Conservation (phyloP, 306 rosid species). For the Cucurbita ficifolia region DNA sequence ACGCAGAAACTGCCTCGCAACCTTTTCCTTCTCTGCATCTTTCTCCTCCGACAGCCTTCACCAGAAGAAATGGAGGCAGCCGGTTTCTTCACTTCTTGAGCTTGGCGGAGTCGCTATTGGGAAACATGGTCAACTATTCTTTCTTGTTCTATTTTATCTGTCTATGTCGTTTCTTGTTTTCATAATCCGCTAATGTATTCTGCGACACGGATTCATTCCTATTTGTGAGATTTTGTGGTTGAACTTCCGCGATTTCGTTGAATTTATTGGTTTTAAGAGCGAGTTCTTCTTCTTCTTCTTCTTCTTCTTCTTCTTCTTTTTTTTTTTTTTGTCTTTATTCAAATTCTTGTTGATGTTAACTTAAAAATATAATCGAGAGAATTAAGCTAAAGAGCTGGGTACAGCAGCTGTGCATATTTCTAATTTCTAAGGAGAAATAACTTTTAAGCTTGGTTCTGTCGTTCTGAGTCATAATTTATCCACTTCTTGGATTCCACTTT, state of each 20-base stretch:
- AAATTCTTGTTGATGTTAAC: not conserved
- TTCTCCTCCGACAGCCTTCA: constrained; percentile 17
- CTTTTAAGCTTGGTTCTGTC: not conserved
- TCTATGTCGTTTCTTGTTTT: not conserved
- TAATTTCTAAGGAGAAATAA: not conserved
- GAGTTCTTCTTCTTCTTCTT: no score
- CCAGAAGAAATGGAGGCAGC: constrained; percentile 57
- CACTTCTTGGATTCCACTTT: not conserved
- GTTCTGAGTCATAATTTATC: not conserved
- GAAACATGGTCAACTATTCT: constrained; percentile 39
- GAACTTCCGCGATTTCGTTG: not conserved
- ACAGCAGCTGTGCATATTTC: not conserved
- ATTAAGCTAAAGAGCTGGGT: not conserved
- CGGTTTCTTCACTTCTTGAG: constrained; percentile 40
- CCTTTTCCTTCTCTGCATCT: not conserved
- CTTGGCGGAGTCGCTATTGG: constrained; percentile 66
- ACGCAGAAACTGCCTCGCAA: not conserved
- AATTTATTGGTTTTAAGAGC: no score
- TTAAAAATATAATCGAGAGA: not conserved
- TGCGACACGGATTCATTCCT: not conserved
- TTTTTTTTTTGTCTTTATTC: not conserved
- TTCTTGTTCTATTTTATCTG: not conserved
- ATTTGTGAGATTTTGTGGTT: not conserved
- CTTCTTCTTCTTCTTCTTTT: no score
- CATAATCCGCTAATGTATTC: not conserved